These are phyloP conservation scores for Discostella stelligera DNA, from an alignment of 352 stramenopile genomes.

Conservation along the genomic window DNA sequence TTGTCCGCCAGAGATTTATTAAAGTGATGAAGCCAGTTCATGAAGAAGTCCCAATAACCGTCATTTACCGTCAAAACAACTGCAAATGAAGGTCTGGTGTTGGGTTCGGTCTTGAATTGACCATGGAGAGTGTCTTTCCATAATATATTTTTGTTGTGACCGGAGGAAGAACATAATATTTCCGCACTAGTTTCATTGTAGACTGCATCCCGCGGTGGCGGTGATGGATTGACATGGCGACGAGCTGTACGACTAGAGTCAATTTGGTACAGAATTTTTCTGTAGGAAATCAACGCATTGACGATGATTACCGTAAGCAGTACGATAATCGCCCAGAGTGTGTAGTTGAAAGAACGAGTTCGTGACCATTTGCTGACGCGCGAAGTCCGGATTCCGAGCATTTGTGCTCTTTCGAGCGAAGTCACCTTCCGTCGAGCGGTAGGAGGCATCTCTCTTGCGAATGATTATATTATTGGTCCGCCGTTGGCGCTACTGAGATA, in stretches of 20 bases:
- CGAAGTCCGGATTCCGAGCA: constrained; percentile 18
- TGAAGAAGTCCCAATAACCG: constrained; percentile 43
- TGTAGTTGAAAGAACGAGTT: constrained; percentile 5
- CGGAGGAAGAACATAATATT: constrained; percentile 14
- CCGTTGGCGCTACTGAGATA: too few relatives aligned
- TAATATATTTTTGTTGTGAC: constrained; percentile 1
- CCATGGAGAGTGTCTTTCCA: neutral
- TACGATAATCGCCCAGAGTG: constrained; percentile 14
- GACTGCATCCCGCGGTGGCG: neutral
- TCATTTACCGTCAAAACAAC: constrained; percentile 33
- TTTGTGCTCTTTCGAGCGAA: constrained; percentile 3
- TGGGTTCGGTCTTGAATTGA: neutral
- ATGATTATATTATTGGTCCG: too few relatives aligned
- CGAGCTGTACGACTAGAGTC: neutral
- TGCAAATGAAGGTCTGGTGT: constrained; percentile 9
- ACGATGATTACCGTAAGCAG: constrained; percentile 4
- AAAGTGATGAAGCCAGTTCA: constrained; percentile 34
- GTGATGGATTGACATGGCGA: neutral
- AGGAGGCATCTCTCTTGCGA: neutral
- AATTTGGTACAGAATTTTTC: constrained; percentile 6
- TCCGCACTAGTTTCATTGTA: constrained; percentile 5
- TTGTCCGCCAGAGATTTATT: neutral
- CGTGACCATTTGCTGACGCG: constrained; percentile 12
- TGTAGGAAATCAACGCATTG: constrained; percentile 14
- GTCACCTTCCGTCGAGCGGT: neutral